A percentile compares a stretch with the other conserved stretches of the same genome.
phyloP scores from a whole-genome alignment of 768 basidiomycete genomes.

The Podaxis sp. region DNA sequence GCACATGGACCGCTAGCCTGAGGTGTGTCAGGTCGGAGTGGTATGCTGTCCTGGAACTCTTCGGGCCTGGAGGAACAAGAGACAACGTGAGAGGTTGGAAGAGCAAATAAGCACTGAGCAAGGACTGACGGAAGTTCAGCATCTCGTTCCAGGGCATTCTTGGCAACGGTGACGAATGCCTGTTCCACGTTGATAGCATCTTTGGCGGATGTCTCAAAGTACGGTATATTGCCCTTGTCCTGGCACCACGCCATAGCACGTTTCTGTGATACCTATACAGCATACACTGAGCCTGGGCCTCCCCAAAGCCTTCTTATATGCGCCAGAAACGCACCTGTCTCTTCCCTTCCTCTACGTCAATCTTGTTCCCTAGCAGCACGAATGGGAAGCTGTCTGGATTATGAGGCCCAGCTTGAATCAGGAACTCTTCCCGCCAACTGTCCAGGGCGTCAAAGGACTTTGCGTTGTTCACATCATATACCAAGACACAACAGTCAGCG shows the following conservation, averaged over 20 bases:
- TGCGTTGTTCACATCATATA: conserved; percentile 97
- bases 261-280: conserved; percentile 92
- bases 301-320: not conserved
- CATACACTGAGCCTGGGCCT: not conserved
- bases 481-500: conserved; percentile 97
- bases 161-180: conserved; percentile 98
- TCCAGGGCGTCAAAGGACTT: conserved; percentile 99
- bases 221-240: conserved; percentile 98
- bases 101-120: not conserved
- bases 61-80: conserved; percentile 5
- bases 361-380: conserved; percentile 98
- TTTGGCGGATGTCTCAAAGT: conserved; percentile 99
- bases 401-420: conserved; percentile 97
- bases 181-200: conserved; percentile 99
- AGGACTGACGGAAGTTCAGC: conserved; percentile 48
- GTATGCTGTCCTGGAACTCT: conserved; percentile 12
- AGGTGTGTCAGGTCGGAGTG: conserved; percentile 14
- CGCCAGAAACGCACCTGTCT: conserved; percentile 68
- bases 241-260: conserved; percentile 99
- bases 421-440: conserved; percentile 99
- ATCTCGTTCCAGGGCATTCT: conserved; percentile 97
- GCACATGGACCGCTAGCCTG: conserved; percentile 5
- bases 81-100: not conserved
- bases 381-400: conserved; percentile 99
- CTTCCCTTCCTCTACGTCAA: conserved; percentile 98